Conservation (phyloP, 2,329 filamentous ascomycete genomes). For the Chrysoporthe austroafricana region DNA sequence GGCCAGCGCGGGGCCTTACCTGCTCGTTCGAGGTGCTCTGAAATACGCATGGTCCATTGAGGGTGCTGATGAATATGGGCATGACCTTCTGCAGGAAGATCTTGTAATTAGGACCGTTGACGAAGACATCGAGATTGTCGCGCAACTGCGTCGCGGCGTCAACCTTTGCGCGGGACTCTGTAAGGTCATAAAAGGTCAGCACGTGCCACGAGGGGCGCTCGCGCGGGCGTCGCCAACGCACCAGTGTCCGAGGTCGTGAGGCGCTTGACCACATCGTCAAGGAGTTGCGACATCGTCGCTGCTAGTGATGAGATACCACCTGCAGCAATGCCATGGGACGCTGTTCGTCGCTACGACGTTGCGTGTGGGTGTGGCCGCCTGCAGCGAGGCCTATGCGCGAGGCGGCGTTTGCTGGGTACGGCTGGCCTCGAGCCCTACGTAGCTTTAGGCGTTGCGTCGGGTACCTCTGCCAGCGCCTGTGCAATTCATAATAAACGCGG, state of each 20-base stretch:
- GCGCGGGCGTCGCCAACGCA: slow-evolving; percentile 39
- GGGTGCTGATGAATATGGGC: slow-evolving; percentile 83
- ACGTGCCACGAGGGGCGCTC: slow-evolving; percentile 9
- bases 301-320: slow-evolving; percentile 37
- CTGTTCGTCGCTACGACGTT: neutral
- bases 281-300: slow-evolving; percentile 64
- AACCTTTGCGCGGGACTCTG: slow-evolving; percentile 81
- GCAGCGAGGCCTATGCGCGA: slow-evolving; percentile 1
- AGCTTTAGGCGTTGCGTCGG: slow-evolving; percentile 32
- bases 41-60: slow-evolving; percentile 87
- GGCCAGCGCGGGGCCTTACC: slow-evolving; percentile 50
- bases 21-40: slow-evolving; percentile 89
- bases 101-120: slow-evolving; percentile 74
- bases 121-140: slow-evolving; percentile 90
- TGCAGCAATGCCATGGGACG: slow-evolving; percentile 27
- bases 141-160: slow-evolving; percentile 84
- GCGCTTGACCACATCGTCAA: slow-evolving; percentile 67
- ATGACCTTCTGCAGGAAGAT: slow-evolving; percentile 86
- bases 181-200: slow-evolving; percentile 25
- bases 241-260: slow-evolving; percentile 60
- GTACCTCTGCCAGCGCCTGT: neutral
- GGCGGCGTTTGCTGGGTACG: neutral
- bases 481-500: slow-evolving; percentile 13
- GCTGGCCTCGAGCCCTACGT: slow-evolving; percentile 25
- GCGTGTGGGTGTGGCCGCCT: neutral